Evolutionary conservation across 208 protist genomes (phyloP), one percentile per base, ranked within the genome.

Genomic region (Blastocrithidia nonstop): DNA sequence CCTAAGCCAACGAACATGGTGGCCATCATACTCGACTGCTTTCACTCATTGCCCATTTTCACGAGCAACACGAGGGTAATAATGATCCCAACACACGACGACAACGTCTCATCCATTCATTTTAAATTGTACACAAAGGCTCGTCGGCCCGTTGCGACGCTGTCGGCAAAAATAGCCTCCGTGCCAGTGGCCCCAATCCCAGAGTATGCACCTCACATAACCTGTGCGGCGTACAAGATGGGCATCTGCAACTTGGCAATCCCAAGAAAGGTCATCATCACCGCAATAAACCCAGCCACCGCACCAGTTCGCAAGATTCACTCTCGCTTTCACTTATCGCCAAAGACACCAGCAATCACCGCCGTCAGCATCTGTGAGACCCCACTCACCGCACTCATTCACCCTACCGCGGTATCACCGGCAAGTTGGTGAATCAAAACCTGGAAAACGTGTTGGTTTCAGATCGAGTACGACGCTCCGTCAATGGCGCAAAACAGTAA

Each of bases 61-160:
- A 66, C 23, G 26, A 76, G 49, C 48, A 82, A 42, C 5, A 62
- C 7, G 39, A 82, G 43, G n/a, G 50, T 54, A 13, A 54, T 32
- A 17, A 64, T 11, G 15, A 57, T 64, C 2, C 68, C 73, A n/a
- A 83, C 60, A 28, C 58, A 59, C 16, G 41, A 50, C 28, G 46
- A 74, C 28, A 74, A 17, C 1, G 59, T 61, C 53, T 77, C 60
- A 36, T 61, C 61, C 9, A 77, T 73, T 68, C 72, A 82, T 56
- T 82, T 82, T n/a, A 69, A 21, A 44, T 73, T 82, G 54, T 82
- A 82, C 6, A 71, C 55, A 35, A 63, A 58, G 19, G 55, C 57
- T 2, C 67, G 59, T 3, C 40, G 39, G 16, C 65, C 66, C 1
- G 43, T 60, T 29, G 55, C 53, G 1, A 78, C 53, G 46, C 63